Evolutionary conservation across 768 basidiomycete species (phyloP), one percentile per base, ranked within the genome.

Genomic region (Auricularia sp.): DNA sequence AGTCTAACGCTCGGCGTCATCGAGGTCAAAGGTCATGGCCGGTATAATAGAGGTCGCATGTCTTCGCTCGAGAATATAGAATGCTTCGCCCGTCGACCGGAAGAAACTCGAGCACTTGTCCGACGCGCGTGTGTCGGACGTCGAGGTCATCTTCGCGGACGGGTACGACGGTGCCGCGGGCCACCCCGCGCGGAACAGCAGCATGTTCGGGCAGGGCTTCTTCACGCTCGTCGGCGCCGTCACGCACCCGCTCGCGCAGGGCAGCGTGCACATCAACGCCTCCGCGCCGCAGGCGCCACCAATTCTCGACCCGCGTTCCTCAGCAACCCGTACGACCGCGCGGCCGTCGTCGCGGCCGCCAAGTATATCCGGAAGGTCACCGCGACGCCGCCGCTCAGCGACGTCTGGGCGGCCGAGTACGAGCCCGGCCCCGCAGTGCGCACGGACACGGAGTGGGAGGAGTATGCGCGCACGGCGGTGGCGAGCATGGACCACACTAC

Each of bases 331-430:
- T 54, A 64, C 77, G 83, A 86, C 71, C 64, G 78, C 39, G 69
- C 72, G 10, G 73, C 83, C 45, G 71, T 86, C 64, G 81, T 85
- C 54, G 81, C 85, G 72, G 86, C 83, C 35, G 73, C 86, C 64
- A 85, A 85, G 71, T 78, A 88, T 62, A 85, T 82, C 18, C 80
- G 87, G 33, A 78, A 70, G 65, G 70, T 89, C 45, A 84, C 80
- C 0, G 68, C 76, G 10, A 80, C 83, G 1, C 73, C 78, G 1
- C 87, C 88, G 0, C 74, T 90, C 3, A 79, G 72, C 61, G 68
- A 71, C 7, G 72, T 76, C 8, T 71, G 86, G 65, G 74, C 79
- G 71, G 68, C 62, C 16, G 85, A 86, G 73, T 71, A 76, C 8
- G 68, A 71, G 8, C 86, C 86, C 0, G 86, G 86, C 1, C 66